Conservation (phyloP, 1,139 yeast genomes). For the Meyerozyma athensensis region DNA sequence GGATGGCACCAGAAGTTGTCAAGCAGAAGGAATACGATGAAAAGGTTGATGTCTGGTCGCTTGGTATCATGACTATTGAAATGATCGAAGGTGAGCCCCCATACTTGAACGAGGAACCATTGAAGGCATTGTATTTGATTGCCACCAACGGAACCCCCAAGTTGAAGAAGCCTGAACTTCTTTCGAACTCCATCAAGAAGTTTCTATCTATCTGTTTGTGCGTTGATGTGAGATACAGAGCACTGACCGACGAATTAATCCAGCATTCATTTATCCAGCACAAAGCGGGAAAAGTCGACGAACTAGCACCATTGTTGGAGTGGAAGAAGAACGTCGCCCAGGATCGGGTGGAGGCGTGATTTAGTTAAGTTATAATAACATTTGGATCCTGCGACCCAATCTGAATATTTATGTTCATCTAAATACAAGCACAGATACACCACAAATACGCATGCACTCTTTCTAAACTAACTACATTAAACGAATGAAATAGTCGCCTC, state of each 20-base stretch:
- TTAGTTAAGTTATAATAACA: too few species aligned
- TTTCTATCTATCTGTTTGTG: constrained; percentile 89
- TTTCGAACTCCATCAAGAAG: constrained; percentile 76
- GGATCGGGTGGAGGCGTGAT: constrained; percentile 4
- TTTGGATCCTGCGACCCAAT: too few species aligned
- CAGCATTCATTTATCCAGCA: constrained; percentile 72
- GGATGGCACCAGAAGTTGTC: constrained; percentile 99
- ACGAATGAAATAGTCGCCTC: neutral
- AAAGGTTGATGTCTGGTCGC: constrained; percentile 96
- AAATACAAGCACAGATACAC: too few species aligned
- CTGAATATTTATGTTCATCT: too few species aligned
- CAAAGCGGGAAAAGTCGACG: constrained; percentile 65
- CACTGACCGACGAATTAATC: constrained; percentile 81
- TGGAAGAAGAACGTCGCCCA: constrained; percentile 43
- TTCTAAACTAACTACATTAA: too few species aligned
- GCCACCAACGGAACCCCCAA: constrained; percentile 98
- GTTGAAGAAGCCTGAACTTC: constrained; percentile 76
- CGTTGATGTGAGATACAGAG: constrained; percentile 91
- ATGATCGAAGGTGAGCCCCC: constrained; percentile 99
- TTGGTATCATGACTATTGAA: constrained; percentile 97
- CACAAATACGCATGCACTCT: too few species aligned
- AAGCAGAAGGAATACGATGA: constrained; percentile 95
- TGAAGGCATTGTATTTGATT: constrained; percentile 81
- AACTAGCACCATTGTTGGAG: constrained; percentile 64
- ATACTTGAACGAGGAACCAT: constrained; percentile 90